Evolutionary conservation across 352 stramenopile genomes (phyloP).

Genomic region (Phytophthora gonapodyides): DNA sequence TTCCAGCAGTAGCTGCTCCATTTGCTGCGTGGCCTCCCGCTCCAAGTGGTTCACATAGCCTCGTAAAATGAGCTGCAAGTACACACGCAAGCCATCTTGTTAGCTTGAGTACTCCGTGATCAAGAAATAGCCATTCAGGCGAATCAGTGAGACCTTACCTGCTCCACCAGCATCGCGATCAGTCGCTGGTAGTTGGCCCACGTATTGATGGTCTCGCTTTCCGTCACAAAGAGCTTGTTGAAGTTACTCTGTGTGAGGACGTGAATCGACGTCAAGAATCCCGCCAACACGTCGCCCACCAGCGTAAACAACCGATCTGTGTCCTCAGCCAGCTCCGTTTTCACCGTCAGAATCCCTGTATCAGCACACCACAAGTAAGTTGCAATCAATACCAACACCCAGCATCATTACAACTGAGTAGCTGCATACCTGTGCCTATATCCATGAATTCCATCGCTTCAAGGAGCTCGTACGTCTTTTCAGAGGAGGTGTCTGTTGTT

Average conservation of each 20-base stretch:
- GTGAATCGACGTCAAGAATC: slow-evolving; percentile 67
- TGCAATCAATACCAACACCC: neutral
- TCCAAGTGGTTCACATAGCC: slow-evolving; percentile 77
- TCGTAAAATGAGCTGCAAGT: slow-evolving; percentile 67
- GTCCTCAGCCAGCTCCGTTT: slow-evolving; percentile 81
- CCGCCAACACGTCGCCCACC: slow-evolving; percentile 61
- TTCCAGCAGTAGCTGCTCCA: slow-evolving; percentile 75
- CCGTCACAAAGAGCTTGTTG: slow-evolving; percentile 67
- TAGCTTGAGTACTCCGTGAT: neutral
- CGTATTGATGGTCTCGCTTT: slow-evolving; percentile 81
- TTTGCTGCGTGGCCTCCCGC: slow-evolving; percentile 68
- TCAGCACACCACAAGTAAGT: neutral
- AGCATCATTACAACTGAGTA: neutral
- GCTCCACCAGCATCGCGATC: slow-evolving; percentile 86
- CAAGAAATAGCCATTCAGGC: neutral
- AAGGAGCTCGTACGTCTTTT: slow-evolving; percentile 84
- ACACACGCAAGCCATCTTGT: neutral
- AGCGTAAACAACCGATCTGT: slow-evolving; percentile 66
- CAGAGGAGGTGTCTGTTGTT: slow-evolving; percentile 30
- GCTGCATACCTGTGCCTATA: slow-evolving; percentile 63
- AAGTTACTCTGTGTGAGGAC: slow-evolving; percentile 73
- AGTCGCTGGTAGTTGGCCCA: slow-evolving; percentile 84
- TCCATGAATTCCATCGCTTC: slow-evolving; percentile 92
- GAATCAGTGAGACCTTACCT: slow-evolving; percentile 35
- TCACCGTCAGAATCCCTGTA: slow-evolving; percentile 82